phyloP scores from a whole-genome alignment of 2,329 filamentous ascomycete genomes.

The Ophiocordyceps polyrhachis-furcata region DNA sequence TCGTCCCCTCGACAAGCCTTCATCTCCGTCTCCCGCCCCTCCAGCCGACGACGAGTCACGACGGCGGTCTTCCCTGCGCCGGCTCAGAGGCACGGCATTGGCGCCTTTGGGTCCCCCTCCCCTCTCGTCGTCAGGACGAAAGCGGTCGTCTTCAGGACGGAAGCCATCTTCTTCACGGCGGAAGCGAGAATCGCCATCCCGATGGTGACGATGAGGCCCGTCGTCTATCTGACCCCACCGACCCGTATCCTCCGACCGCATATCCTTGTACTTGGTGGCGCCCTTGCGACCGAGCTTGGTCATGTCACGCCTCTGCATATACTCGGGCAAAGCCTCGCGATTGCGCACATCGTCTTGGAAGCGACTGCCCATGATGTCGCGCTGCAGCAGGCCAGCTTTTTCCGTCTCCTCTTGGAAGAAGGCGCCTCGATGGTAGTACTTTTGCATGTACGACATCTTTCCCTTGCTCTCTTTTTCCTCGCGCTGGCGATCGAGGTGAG shows the following conservation, averaged over 20 bases:
- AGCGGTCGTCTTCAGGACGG: slow-evolving; percentile 20
- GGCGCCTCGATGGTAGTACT: slow-evolving; percentile 91
- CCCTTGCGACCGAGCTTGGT: slow-evolving; percentile 87
- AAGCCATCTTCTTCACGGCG: slow-evolving; percentile 39
- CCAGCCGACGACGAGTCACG: not conserved
- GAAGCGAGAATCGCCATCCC: slow-evolving; percentile 45
- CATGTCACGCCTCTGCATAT: slow-evolving; percentile 84
- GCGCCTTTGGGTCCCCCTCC: slow-evolving; percentile 35
- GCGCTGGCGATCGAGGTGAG: slow-evolving; percentile 56
- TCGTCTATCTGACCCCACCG: slow-evolving; percentile 53
- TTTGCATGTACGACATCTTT: slow-evolving; percentile 80
- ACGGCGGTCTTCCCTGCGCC: slow-evolving; percentile 8
- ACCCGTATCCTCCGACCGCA: slow-evolving; percentile 81
- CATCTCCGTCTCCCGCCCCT: not conserved
- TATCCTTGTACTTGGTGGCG: slow-evolving; percentile 72
- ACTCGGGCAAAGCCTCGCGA: slow-evolving; percentile 69
- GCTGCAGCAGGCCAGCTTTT: slow-evolving; percentile 54
- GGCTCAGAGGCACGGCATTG: slow-evolving; percentile 52
- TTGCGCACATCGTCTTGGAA: slow-evolving; percentile 74
- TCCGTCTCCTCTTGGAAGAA: slow-evolving; percentile 77
- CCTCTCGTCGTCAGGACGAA: slow-evolving; percentile 17
- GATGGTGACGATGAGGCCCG: slow-evolving; percentile 11
- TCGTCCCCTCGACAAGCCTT: slow-evolving; percentile 21
- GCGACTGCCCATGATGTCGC: slow-evolving; percentile 70
- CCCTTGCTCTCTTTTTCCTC: slow-evolving; percentile 62